Conservation (phyloP, 805 yeast genomes). For the Wickerhamiella qilinensis region DNA sequence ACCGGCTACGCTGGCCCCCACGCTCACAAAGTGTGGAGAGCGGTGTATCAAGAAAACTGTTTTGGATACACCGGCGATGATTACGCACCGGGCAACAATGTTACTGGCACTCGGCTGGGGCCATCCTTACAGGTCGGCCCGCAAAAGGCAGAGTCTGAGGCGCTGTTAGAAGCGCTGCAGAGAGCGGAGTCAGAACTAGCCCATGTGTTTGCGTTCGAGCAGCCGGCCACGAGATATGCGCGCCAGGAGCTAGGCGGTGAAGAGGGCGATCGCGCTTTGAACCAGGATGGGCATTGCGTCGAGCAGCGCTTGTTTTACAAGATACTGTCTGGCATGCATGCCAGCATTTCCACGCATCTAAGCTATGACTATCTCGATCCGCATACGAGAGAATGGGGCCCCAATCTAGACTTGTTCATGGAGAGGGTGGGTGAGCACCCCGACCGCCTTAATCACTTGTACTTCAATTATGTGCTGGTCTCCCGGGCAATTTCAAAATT, state of each 20-base stretch:
- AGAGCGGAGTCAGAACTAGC: not conserved
- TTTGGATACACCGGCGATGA: constrained; percentile 33
- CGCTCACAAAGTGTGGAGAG: constrained; percentile 81
- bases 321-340: constrained; percentile 83
- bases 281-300: constrained; percentile 42
- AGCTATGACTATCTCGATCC: constrained; percentile 66
- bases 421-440: constrained; percentile 78
- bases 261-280: constrained; percentile 18
- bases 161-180: too few species aligned
- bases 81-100: too few species aligned
- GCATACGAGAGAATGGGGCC: constrained; percentile 65
- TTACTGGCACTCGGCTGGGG: not conserved
- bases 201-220: too few species aligned
- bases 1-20: constrained; percentile 94
- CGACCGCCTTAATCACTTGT: constrained; percentile 77
- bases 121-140: too few species aligned
- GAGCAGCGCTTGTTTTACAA: constrained; percentile 84
- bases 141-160: not conserved
- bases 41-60: constrained; percentile 84
- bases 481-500: constrained; percentile 65
- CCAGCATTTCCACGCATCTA: constrained; percentile 85
- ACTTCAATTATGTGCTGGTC: constrained; percentile 81
- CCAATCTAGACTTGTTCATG: constrained; percentile 69
- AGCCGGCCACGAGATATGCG: constrained; percentile 11
- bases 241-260: constrained; percentile 17